These are phyloP conservation scores for Trichoderma sp. DNA, from an alignment of 2,329 filamentous ascomycete genomes.

Conservation along the genomic window DNA sequence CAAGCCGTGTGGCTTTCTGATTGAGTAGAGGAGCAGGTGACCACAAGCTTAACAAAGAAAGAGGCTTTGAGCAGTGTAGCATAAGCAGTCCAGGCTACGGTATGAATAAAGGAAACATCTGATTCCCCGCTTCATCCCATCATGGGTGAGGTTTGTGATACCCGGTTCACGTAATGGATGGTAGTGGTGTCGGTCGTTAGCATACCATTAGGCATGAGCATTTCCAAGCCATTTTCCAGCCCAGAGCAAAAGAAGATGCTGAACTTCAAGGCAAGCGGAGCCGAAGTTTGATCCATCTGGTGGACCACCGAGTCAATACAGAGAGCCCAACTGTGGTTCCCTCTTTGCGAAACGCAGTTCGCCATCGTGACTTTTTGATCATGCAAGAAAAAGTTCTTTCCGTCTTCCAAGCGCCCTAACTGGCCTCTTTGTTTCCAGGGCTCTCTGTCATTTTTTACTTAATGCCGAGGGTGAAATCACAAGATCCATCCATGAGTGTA, in stretches of 20 bases:
- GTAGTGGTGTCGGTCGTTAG: not conserved
- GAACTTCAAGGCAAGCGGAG: not conserved
- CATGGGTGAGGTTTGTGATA: not conserved
- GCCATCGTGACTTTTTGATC: conserved; percentile 12
- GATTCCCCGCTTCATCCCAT: not conserved
- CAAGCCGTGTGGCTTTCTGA: not conserved
- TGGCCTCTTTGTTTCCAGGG: not conserved
- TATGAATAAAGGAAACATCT: not conserved
- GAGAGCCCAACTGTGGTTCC: not conserved
- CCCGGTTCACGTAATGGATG: not conserved
- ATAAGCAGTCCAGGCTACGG: not conserved
- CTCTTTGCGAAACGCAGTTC: not conserved
- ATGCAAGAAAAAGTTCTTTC: not conserved
- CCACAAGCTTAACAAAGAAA: not conserved
- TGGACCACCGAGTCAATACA: not conserved
- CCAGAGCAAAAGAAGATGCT: not conserved
- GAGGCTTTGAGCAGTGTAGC: not conserved
- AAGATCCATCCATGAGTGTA: not conserved
- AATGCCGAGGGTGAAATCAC: not conserved
- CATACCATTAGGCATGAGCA: not conserved
- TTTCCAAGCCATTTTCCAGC: not conserved
- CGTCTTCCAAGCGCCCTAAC: not conserved
- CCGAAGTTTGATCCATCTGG: not conserved
- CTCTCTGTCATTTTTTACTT: not conserved
- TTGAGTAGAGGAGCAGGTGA: not conserved